Conservation (phyloP, 169 alveolate species). For the Plasmodium coatneyi region DNA sequence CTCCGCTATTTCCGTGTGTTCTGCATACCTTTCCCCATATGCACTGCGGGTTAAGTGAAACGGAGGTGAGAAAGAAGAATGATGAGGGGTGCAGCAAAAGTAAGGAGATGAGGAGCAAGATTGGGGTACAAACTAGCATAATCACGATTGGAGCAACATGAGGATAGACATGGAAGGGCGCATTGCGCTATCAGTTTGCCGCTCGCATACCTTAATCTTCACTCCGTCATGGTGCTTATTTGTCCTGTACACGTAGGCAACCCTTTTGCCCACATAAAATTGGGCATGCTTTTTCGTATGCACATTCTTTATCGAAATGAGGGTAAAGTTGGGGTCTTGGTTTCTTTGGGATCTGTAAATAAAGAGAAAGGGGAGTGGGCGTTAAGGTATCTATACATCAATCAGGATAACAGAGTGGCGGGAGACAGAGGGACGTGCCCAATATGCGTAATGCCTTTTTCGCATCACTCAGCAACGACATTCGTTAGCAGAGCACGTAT, state of each 20-base stretch:
- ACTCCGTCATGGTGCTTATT: slow-evolving; percentile 92
- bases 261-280: slow-evolving; percentile 97
- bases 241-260: slow-evolving; percentile 98
- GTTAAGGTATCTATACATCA: neutral
- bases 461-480: neutral
- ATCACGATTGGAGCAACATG: neutral
- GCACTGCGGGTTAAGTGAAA: slow-evolving; percentile 65
- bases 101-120: neutral
- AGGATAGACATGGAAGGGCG: neutral
- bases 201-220: slow-evolving; percentile 90
- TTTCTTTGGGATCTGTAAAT: slow-evolving; percentile 93
- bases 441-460: neutral
- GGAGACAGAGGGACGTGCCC: neutral
- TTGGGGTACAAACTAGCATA: too few relatives aligned
- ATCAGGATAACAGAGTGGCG: neutral
- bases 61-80: neutral
- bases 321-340: slow-evolving; percentile 95
- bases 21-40: slow-evolving; percentile 98
- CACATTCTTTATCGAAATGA: slow-evolving; percentile 96
- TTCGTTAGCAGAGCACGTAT: neutral
- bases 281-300: slow-evolving; percentile 95
- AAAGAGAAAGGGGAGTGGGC: neutral
- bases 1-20: slow-evolving; percentile 98
- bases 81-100: neutral
- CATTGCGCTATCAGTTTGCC: neutral